Conservation (phyloP, 23 red algal genomes). For the Gracilaria caudata region DNA sequence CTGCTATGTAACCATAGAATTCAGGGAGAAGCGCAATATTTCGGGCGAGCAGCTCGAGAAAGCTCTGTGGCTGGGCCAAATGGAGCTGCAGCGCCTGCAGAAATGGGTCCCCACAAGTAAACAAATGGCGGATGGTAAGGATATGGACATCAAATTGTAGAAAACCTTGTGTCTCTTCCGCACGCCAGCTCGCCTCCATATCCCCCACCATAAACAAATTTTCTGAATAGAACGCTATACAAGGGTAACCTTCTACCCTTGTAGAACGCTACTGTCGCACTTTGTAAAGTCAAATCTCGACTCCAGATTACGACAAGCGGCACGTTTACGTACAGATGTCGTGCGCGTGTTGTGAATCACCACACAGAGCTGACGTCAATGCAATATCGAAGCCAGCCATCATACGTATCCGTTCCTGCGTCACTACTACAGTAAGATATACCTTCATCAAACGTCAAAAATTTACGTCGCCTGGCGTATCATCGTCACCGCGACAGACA, state of each 20-base stretch:
- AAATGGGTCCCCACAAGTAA: conserved; percentile 53
- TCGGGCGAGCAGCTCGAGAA: conserved; percentile 48
- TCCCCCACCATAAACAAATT: neutral
- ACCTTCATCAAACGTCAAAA: neutral
- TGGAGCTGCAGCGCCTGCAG: conserved; percentile 60
- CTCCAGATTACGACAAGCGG: neutral
- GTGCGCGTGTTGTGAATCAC: neutral
- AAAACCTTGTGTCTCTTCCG: neutral
- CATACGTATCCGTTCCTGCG: neutral
- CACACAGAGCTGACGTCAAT: neutral
- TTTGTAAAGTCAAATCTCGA: no score
- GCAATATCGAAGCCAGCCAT: neutral
- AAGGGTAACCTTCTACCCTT: no score
- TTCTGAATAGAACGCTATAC: no score
- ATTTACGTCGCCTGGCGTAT: neutral
- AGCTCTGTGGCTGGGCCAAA: conserved; percentile 62
- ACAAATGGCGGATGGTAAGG: conserved; percentile 55
- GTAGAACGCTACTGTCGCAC: no score
- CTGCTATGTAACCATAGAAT: neutral
- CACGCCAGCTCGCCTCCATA: no score
- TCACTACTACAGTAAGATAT: neutral
- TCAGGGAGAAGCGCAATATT: conserved; percentile 54
- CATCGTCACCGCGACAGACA: neutral
- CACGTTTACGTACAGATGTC: neutral
- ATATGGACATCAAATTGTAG: conserved; percentile 65